A percentile compares a stretch with the other conserved stretches of the same genome.
phyloP scores from a whole-genome alignment of 1,284 basidiomycete genomes.

The Schizophyllum amplum region DNA sequence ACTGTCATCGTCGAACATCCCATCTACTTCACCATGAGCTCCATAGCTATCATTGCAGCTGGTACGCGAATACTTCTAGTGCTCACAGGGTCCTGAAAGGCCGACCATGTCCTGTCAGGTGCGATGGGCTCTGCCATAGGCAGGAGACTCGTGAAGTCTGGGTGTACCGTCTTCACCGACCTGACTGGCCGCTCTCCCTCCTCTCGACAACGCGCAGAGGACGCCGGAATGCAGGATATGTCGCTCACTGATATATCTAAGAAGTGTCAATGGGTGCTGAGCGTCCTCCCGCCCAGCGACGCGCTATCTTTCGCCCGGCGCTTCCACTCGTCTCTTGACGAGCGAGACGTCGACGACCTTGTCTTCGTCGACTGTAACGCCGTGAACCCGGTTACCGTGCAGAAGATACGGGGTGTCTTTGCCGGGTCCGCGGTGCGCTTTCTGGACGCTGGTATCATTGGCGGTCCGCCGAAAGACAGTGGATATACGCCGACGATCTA shows the following conservation, averaged over 20 bases:
- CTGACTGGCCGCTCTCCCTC: conserved; percentile 9
- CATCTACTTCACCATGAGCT: conserved; percentile 2
- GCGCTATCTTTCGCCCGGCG: conserved; percentile 40
- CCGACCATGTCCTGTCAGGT: conserved; percentile 1
- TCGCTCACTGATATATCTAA: conserved; percentile 35
- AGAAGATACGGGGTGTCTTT: conserved; percentile 40
- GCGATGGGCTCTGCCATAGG: conserved; percentile 13
- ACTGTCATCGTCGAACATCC: neutral
- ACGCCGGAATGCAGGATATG: conserved; percentile 45
- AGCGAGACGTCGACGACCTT: conserved; percentile 9
- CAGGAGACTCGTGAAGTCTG: conserved; percentile 5
- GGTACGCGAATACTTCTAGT: conserved; percentile 3
- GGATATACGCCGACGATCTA: conserved; percentile 47
- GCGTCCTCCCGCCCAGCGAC: conserved; percentile 49
- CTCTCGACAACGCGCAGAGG: conserved; percentile 30
- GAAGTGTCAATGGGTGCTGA: conserved; percentile 40
- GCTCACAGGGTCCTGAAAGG: neutral
- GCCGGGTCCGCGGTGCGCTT: conserved; percentile 31
- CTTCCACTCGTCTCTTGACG: conserved; percentile 18
- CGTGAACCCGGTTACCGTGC: conserved; percentile 42
- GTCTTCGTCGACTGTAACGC: conserved; percentile 57
- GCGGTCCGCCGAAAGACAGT: conserved; percentile 38
- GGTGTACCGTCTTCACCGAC: conserved; percentile 10
- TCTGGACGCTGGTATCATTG: conserved; percentile 53
- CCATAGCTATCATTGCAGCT: conserved; percentile 11